Base-by-base conservation (phyloP, 371 early-diverging fungal genomes). In the Mortierella sp. region DNA sequence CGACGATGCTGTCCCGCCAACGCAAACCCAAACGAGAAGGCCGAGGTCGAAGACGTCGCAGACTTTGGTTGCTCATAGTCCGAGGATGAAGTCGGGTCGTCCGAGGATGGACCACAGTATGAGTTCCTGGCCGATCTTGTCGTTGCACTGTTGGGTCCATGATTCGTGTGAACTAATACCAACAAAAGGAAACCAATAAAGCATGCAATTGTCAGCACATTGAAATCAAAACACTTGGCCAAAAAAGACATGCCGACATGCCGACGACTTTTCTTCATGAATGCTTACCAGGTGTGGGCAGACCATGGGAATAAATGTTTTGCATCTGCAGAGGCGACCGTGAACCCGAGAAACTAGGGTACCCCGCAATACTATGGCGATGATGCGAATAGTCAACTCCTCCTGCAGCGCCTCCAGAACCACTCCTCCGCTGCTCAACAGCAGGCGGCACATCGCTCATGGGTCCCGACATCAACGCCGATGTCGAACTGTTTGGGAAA, bases 331-430 rank as follows among this genome's bases (percentile, higher is more conserved):
- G 3, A 0, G 79, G 66, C 22, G 79, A 71, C n/a, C 79, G 63
- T 0, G 68, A 39, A 0, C 44, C 76, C 4, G 79, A 48, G 44
- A 68, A 71, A 40, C 48, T 79, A 1, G 80, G 81, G 31, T 81
- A 81, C 7, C 74, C 82, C 4, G 68, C 77, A 58, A 77, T 77
- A 41, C 82, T 77, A 34, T 81, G 82, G 7, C 77, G 77, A 70
- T 81, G 74, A 65, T 68, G 65, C 14, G 52, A 34, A 43, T 75
- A 64, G 10, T 74, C 79, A 16, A 53, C 52, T 31, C 68, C 69
- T 41, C 45, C 14, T 4, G 31, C 4, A 16, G 64, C 68, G n/a
- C 37, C 41, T 4, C 13, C 50, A 31, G 45, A 37, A 16, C 43
- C 37, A 0, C 34, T 44, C 13, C 40, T 43, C 53, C 40, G 40